These are phyloP conservation scores for Entelexis sorbosivorans DNA, from an alignment of 1,139 yeast genomes.

Conservation along the genomic window DNA sequence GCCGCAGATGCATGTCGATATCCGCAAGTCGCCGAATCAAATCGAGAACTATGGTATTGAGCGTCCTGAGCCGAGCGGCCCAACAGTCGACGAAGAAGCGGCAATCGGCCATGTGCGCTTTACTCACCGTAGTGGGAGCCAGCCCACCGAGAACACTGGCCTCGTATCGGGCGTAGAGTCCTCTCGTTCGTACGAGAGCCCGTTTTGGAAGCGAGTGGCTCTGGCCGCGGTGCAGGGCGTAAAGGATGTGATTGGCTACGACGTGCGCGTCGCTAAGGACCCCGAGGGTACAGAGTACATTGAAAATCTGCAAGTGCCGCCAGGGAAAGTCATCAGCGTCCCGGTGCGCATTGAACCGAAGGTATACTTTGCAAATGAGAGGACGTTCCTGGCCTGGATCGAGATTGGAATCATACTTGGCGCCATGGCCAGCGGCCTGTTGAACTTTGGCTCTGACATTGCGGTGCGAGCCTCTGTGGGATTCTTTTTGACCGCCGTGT, in stretches of 20 bases:
- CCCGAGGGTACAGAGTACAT: slow-evolving; percentile 77
- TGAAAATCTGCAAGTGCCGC: slow-evolving; percentile 41
- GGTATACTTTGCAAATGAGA: slow-evolving; percentile 95
- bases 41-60: slow-evolving; percentile 23
- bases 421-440: slow-evolving; percentile 83
- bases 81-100: slow-evolving; percentile 32
- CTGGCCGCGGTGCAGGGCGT: slow-evolving; percentile 9
- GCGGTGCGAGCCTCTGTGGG: slow-evolving; percentile 79
- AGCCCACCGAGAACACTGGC: slow-evolving; percentile 20
- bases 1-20: slow-evolving; percentile 96
- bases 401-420: slow-evolving; percentile 92
- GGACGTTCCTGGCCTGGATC: slow-evolving; percentile 94
- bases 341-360: slow-evolving; percentile 98
- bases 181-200: slow-evolving; percentile 7
- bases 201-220: slow-evolving; percentile 26
- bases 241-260: slow-evolving; percentile 18
- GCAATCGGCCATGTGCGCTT: slow-evolving; percentile 20
- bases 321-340: slow-evolving; percentile 82
- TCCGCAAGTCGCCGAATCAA: slow-evolving; percentile 65
- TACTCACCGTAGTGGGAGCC: neutral
- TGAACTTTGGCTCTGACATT: slow-evolving; percentile 75
- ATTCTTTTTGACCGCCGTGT: slow-evolving; percentile 71
- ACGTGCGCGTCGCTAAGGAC: slow-evolving; percentile 57
- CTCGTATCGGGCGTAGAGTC: slow-evolving; percentile 14
- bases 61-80: slow-evolving; percentile 35